Evolutionary conservation across 495 filamentous ascomycete species (phyloP), one percentile per base, ranked within the genome.

Genomic region (Wilcoxina mikolae): DNA sequence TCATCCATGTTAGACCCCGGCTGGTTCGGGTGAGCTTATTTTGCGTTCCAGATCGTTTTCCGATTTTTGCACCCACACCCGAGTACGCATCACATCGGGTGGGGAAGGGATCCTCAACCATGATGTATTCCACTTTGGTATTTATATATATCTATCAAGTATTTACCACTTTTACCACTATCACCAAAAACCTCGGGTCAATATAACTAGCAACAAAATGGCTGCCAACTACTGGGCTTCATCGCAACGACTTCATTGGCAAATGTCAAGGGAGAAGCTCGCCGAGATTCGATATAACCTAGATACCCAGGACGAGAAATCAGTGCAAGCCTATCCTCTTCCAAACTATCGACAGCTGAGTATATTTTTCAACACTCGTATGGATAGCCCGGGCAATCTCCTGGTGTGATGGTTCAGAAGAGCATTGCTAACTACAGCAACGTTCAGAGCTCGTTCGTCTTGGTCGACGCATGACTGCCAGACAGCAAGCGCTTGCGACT

Each of bases 141-240:
- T n/a, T n/a, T n/a, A n/a, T n/a, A n/a, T n/a, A n/a, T n/a, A n/a
- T n/a, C n/a, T n/a, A n/a, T n/a, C n/a, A n/a, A n/a, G n/a, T n/a
- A n/a, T n/a, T n/a, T n/a, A n/a, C n/a, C n/a, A n/a, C n/a, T n/a
- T n/a, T n/a, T n/a, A n/a, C n/a, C n/a, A n/a, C n/a, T n/a, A n/a
- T n/a, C n/a, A n/a, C n/a, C n/a, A n/a, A n/a, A n/a, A n/a, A n/a
- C n/a, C n/a, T n/a, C n/a, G n/a, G n/a, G n/a, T n/a, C n/a, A n/a
- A n/a, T n/a, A n/a, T n/a, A n/a, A n/a, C n/a, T n/a, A n/a, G n/a
- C n/a, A n/a, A n/a, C n/a, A n/a, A n/a, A n/a, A 98, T 98, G 91
- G 88, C 91, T 51, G 85, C 90, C 62, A 95, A 91, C 69, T 98
- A 85, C 70, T 98, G 93, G 91, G 84, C 83, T 53, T 95, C 90